Percentiles rank a stretch among this genome's conserved stretches.
Evolutionary conservation across 192 early-diverging fungal genomes (phyloP).

Genomic region (Coemansia sp.): DNA sequence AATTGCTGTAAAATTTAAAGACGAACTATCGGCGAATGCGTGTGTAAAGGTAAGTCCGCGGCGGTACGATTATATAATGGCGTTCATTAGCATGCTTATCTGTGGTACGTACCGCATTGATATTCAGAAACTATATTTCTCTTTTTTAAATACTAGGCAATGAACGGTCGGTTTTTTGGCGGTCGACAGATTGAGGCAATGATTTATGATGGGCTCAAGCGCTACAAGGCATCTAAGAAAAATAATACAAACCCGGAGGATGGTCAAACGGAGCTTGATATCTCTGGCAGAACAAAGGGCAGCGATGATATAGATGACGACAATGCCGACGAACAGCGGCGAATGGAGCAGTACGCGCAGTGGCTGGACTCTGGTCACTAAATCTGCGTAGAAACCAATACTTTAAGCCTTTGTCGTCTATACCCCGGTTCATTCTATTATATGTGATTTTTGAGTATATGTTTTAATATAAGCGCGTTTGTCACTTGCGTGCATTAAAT

Average conservation of each 20-base stretch:
- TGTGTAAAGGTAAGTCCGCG: slow-evolving; percentile 73
- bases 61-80: too few species aligned
- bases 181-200: slow-evolving; percentile 74
- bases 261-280: slow-evolving; percentile 4
- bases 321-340: slow-evolving; percentile 68
- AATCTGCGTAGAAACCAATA: background rate
- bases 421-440: background rate
- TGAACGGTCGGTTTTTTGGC: slow-evolving; percentile 91
- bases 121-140: background rate
- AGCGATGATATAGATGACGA: slow-evolving; percentile 10
- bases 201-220: slow-evolving; percentile 79
- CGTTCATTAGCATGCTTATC: too few species aligned
- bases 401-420: background rate
- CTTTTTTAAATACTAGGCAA: slow-evolving; percentile 55
- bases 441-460: background rate
- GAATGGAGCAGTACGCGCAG: slow-evolving; percentile 82
- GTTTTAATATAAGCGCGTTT: background rate
- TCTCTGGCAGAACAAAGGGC: background rate
- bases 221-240: slow-evolving; percentile 62
- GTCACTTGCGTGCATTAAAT: background rate
- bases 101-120: too few species aligned
- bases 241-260: background rate
- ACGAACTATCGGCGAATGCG: slow-evolving; percentile 67
- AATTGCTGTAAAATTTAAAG: slow-evolving; percentile 86
- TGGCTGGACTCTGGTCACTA: slow-evolving; percentile 72